Evolutionary conservation across 1,284 basidiomycete genomes (phyloP), one percentile per base, ranked within the genome.

Genomic region (Leccinum discolor): DNA sequence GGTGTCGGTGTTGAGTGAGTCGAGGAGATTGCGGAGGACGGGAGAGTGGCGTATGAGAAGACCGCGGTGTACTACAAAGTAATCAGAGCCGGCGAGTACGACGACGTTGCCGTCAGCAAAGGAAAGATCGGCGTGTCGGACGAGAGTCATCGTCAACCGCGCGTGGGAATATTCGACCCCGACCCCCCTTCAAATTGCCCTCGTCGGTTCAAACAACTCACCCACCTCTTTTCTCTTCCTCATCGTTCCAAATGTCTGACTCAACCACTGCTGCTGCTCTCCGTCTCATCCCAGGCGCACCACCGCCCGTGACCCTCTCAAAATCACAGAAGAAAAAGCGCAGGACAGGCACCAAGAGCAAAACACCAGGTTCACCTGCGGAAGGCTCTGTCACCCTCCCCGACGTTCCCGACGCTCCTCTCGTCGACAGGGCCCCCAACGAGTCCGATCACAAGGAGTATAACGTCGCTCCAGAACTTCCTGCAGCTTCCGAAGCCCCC

Each of bases 221-320:
- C 29, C 29, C 40, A 18, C 44, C 4, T 47, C 44, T 47, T n/a
- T 11, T 50, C 47, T 50, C 47, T 18, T 18, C n/a, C n/a, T 50
- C 18, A 50, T 44, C 42, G 42, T 44, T 44, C 7, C 8, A 44
- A 72, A 88, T 88, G 86, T 78, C 82, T 68, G 85, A 86, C 67
- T 73, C 68, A 60, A 79, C 23, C 60, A 81, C 54, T 70, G 47
- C n/a, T 18, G n/a, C 47, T 18, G 35, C 35, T 38, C 47, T 79
- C 52, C 89, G 91, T 66, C 74, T 88, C 67, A 83, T 94, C 60
- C 92, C 92, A 18, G 92, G 91, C 59, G 92, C 92, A 14, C 90
- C 87, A 62, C 86, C 88, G 2, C 85, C 88, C 32, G 70, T 82
- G 11, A 77, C 85, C 0, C 69, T 80, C 4, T 82, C 88, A 38